Evolutionary conservation across 768 basidiomycete species (phyloP).

Genomic region (Lanmaoa rubissima): DNA sequence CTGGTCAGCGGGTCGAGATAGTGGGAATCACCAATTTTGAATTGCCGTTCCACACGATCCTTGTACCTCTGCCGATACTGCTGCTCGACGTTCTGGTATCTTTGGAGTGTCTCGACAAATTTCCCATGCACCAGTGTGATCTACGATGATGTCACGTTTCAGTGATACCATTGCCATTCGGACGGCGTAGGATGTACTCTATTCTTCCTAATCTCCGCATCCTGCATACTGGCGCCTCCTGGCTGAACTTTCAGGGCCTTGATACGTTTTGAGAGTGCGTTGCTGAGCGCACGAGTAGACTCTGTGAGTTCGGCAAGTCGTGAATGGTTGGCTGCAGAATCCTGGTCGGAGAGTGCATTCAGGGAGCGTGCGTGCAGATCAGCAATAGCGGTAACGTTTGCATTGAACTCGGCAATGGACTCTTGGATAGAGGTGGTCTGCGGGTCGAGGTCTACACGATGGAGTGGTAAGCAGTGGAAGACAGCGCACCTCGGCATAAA

Average conservation of each 20-base stretch:
- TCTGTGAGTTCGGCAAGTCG: conserved; percentile 58
- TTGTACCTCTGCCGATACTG: conserved; percentile 63
- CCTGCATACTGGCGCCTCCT: conserved; percentile 32
- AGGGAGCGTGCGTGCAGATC: conserved; percentile 51
- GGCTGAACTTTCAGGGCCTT: conserved; percentile 49
- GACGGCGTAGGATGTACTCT: conserved; percentile 16
- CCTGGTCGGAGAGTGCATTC: conserved; percentile 47
- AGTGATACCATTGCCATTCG: background rate
- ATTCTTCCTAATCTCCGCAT: conserved; percentile 46
- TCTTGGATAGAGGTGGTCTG: conserved; percentile 54
- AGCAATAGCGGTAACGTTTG: conserved; percentile 44
- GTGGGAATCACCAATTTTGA: conserved; percentile 60
- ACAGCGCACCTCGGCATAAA: conserved; percentile 32
- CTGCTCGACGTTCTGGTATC: conserved; percentile 74
- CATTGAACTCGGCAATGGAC: conserved; percentile 41
- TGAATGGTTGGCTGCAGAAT: conserved; percentile 38
- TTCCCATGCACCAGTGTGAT: conserved; percentile 59
- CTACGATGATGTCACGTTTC: conserved; percentile 32
- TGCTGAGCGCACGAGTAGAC: conserved; percentile 59
- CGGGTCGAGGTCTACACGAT: background rate
- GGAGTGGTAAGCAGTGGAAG: background rate
- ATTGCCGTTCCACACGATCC: conserved; percentile 70
- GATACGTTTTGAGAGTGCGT: conserved; percentile 57
- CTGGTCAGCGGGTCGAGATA: background rate
- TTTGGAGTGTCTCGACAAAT: conserved; percentile 74